These are phyloP conservation scores for Lagenidium giganteum DNA, from an alignment of 352 stramenopile species.

Conservation along the genomic window DNA sequence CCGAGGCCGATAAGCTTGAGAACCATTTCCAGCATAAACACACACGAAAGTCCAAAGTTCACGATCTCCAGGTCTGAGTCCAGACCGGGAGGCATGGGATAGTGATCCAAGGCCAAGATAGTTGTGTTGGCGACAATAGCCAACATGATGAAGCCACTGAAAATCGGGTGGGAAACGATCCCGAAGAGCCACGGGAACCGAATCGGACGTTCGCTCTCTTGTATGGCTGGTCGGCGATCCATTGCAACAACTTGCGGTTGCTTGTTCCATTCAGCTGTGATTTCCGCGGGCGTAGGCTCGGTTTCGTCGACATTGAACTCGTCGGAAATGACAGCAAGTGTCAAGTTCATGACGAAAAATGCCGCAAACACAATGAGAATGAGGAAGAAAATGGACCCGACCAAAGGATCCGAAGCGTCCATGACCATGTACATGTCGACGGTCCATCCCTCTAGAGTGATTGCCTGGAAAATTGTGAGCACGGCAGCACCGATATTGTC, in stretches of 20 bases:
- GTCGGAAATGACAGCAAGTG: slow-evolving; percentile 89
- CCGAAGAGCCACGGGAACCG: slow-evolving; percentile 37
- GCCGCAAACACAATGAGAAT: slow-evolving; percentile 87
- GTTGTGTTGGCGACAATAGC: slow-evolving; percentile 84
- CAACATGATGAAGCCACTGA: slow-evolving; percentile 57
- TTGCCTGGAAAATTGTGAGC: slow-evolving; percentile 91
- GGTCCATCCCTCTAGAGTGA: slow-evolving; percentile 94
- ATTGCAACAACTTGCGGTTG: slow-evolving; percentile 24
- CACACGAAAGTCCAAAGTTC: slow-evolving; percentile 73
- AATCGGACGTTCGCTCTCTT: slow-evolving; percentile 17
- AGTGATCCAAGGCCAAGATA: slow-evolving; percentile 75
- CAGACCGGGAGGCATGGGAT: slow-evolving; percentile 58
- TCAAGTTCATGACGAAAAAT: slow-evolving; percentile 94
- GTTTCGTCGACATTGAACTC: slow-evolving; percentile 81
- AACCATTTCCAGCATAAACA: slow-evolving; percentile 73
- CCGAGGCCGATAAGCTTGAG: slow-evolving; percentile 87
- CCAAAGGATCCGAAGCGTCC: slow-evolving; percentile 43
- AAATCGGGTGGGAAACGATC: slow-evolving; percentile 55
- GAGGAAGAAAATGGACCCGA: slow-evolving; percentile 86
- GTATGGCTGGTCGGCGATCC: slow-evolving; percentile 23
- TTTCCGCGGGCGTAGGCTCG: slow-evolving; percentile 2
- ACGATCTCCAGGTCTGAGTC: slow-evolving; percentile 60
- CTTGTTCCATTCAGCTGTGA: slow-evolving; percentile 25
- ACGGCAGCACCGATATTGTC: slow-evolving; percentile 89
- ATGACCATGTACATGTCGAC: slow-evolving; percentile 90